Evolutionary conservation across 805 yeast genomes (phyloP).

Genomic region (Candida taoyuanica): DNA sequence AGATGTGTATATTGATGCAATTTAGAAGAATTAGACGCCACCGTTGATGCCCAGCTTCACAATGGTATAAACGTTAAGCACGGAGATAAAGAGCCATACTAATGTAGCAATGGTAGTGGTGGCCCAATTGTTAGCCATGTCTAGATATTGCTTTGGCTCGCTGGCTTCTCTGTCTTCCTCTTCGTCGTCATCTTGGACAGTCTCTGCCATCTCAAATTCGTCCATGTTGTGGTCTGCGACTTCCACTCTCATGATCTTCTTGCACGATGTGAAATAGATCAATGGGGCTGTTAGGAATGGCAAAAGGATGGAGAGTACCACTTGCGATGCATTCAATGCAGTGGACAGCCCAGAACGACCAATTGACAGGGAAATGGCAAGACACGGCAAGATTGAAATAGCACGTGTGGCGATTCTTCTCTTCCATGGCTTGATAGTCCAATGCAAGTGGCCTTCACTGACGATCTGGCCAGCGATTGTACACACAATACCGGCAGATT

Average conservation of each 20-base stretch:
- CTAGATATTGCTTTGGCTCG: conserved; percentile 32
- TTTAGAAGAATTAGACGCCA: conserved; percentile 1
- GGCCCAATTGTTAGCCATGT: conserved; percentile 41
- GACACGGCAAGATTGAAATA: conserved; percentile 83
- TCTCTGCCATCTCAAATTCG: conserved; percentile 8
- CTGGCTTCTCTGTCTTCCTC: conserved; percentile 11
- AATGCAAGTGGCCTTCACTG: conserved; percentile 80
- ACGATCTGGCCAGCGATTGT: conserved; percentile 94
- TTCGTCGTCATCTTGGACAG: conserved; percentile 8
- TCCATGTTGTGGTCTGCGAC: conserved; percentile 7
- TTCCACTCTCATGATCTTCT: conserved; percentile 60
- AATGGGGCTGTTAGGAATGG: conserved; percentile 90
- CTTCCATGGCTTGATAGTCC: conserved; percentile 77
- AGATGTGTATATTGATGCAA: not conserved
- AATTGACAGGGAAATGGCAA: conserved; percentile 62
- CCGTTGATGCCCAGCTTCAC: conserved; percentile 34
- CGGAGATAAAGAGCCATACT: conserved; percentile 67
- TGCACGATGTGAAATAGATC: conserved; percentile 71
- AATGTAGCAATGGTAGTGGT: conserved; percentile 47
- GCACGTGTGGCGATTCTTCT: conserved; percentile 78
- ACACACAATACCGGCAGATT: conserved; percentile 93
- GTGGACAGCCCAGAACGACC: conserved; percentile 79
- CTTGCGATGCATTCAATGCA: conserved; percentile 85
- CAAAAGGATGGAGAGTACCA: conserved; percentile 68
- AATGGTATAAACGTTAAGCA: conserved; percentile 62